Conservation (phyloP, 1,284 basidiomycete genomes). For the Rhodotorula sp. region DNA sequence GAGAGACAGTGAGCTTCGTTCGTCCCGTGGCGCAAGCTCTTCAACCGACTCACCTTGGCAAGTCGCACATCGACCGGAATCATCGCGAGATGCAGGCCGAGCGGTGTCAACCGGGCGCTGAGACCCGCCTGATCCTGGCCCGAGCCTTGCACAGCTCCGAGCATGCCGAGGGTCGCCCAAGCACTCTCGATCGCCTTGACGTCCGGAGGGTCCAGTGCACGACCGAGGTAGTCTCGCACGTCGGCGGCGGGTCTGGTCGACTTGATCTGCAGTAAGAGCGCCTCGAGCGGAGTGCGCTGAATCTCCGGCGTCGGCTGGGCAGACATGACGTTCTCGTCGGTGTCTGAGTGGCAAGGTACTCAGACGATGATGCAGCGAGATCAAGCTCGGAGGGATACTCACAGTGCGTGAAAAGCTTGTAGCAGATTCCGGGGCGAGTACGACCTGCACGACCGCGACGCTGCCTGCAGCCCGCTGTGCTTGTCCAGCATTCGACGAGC, state of each 20-base stretch:
- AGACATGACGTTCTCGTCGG: slow-evolving; percentile 68
- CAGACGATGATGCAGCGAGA: background rate
- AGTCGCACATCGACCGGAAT: slow-evolving; percentile 86
- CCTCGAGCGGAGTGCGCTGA: slow-evolving; percentile 81
- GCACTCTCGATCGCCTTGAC: slow-evolving; percentile 74
- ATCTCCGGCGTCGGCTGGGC: slow-evolving; percentile 83
- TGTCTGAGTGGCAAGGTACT: slow-evolving; percentile 58
- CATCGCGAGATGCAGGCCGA: slow-evolving; percentile 77
- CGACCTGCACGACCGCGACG: slow-evolving; percentile 86
- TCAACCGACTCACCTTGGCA: slow-evolving; percentile 64
- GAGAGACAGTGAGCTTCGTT: background rate
- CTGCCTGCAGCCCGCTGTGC: slow-evolving; percentile 76
- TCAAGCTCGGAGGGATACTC: too few relatives aligned
- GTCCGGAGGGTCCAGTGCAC: slow-evolving; percentile 81
- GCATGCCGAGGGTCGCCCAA: slow-evolving; percentile 68
- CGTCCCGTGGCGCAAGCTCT: too few relatives aligned
- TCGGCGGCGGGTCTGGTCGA: slow-evolving; percentile 74
- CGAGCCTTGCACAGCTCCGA: slow-evolving; percentile 70
- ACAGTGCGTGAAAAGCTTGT: slow-evolving; percentile 51
- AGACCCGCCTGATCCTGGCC: slow-evolving; percentile 46
- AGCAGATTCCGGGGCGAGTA: slow-evolving; percentile 75
- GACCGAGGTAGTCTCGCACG: slow-evolving; percentile 66
- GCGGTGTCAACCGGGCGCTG: slow-evolving; percentile 62
- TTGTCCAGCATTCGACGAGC: slow-evolving; percentile 75
- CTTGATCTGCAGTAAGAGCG: slow-evolving; percentile 77